Percentiles rank a stretch among this genome's conserved stretches.
phyloP scores from a whole-genome alignment of 306 rosid genomes.

The Lathyrus aphaca region DNA sequence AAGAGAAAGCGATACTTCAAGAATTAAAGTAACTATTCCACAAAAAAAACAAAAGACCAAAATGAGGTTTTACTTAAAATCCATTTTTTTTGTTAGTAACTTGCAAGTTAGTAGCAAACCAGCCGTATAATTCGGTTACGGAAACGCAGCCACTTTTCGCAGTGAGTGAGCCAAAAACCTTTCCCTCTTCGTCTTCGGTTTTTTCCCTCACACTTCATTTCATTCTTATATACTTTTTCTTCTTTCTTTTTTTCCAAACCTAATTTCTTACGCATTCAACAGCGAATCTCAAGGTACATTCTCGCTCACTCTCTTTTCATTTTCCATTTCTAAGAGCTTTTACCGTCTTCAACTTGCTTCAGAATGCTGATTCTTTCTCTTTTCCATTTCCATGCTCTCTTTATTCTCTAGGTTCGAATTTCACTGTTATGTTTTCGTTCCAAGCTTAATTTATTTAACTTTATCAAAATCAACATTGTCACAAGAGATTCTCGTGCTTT shows the following conservation, averaged over 20 bases:
- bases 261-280: not conserved
- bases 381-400: not conserved
- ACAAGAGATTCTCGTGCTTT: not conserved
- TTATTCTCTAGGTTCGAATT: slow-evolving; percentile 13
- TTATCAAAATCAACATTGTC: not conserved
- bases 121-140: not conserved
- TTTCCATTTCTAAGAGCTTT: not conserved
- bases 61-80: too few species aligned
- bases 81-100: too few species aligned
- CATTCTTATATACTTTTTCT: not conserved
- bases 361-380: not conserved
- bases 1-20: too few species aligned
- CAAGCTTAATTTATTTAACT: not conserved
- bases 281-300: slow-evolving; percentile 12
- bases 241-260: not conserved
- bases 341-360: slow-evolving; percentile 3
- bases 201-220: slow-evolving; percentile 3
- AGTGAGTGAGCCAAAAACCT: slow-evolving; percentile 1
- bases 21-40: too few species aligned
- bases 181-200: not conserved
- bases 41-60: too few species aligned
- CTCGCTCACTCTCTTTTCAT: not conserved
- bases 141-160: not conserved
- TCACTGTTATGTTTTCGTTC: not conserved
- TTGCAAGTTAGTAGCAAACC: not conserved